Evolutionary conservation across 2,329 filamentous ascomycete species (phyloP), one percentile per base, ranked within the genome.

Genomic region (Tolypocladium tundrense): DNA sequence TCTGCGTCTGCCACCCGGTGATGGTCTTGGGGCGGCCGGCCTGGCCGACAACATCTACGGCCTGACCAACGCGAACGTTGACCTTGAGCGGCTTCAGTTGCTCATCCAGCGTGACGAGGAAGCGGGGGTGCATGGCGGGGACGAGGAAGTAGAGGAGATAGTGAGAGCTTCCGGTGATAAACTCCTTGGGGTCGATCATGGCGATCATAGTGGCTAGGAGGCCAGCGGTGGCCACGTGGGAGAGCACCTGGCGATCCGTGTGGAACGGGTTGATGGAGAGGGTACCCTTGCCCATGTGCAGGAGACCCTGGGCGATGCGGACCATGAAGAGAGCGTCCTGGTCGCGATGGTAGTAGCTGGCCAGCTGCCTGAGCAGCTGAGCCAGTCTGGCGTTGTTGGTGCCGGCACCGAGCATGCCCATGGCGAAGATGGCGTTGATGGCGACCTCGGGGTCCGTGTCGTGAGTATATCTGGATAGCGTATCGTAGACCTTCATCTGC

Each of bases 401-500:
- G 66, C 94, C 94, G 2, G 94, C 94, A 67, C 94, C 94, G 42
- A 96, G 82, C 59, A 99, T 87, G 75, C 94, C 94, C 94, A 99
- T 99, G 65, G 94, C 92, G 69, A 99, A 99, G 70, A 99, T 99
- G 68, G 94, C 91, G 70, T 97, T 99, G 74, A 99, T 89, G 43
- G 94, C 94, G 53, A 99, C 94, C 68, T 99, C 94, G 61, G 93
- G 95, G 76, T 99, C 94, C 65, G 94, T 99, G 77, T 99, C 94
- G 82, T 99, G 94, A 63, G 89, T 95, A 81, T 99, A 99, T 69
- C 94, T 83, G 55, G 94, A 99, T 13, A 99, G 80, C 0, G 94
- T 99, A 73, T 99, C 94, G 77, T 99, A 99, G 53, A 99, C 90
- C 81, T 97, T 99, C 93, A 99, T 99, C 73, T 99, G 95, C 13